phyloP scores from a whole-genome alignment of 225 moss, liverwort and hornwort species.

The Rhytidiadelphus loreus region DNA sequence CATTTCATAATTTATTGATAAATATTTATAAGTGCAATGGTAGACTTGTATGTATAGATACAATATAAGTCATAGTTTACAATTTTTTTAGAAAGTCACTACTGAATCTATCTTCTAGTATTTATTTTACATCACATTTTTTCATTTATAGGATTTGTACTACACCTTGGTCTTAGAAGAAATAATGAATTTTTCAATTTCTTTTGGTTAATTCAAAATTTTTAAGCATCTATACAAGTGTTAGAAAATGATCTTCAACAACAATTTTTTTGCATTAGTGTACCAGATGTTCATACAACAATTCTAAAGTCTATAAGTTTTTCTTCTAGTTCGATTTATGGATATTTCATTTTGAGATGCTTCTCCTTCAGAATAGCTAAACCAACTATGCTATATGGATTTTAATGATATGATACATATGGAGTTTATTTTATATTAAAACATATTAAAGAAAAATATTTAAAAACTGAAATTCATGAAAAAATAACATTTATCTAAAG shows the following conservation, averaged over 20 bases:
- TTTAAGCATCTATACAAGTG: too few relatives aligned
- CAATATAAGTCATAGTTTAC: too few relatives aligned
- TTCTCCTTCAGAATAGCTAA: neutral
- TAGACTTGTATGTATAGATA: too few relatives aligned
- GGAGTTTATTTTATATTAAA: neutral
- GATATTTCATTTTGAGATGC: neutral
- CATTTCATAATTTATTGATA: too few relatives aligned
- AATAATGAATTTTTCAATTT: neutral
- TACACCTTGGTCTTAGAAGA: neutral
- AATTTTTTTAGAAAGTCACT: too few relatives aligned
- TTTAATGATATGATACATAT: neutral
- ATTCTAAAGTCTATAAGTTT: neutral
- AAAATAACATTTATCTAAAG: fast-evolving
- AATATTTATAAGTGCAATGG: too few relatives aligned
- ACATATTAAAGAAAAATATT: neutral
- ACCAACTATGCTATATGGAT: fast-evolving
- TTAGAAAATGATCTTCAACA: neutral
- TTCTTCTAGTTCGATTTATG: neutral
- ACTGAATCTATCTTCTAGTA: too few relatives aligned
- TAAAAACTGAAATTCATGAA: neutral
- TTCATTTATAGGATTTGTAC: neutral
- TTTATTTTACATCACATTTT: too few relatives aligned
- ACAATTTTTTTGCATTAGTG: neutral
- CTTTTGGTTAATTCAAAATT: neutral
- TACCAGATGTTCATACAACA: neutral